These are phyloP conservation scores for Rhinocladiella similis DNA, from an alignment of 2,329 filamentous ascomycete species.

Conservation along the genomic window DNA sequence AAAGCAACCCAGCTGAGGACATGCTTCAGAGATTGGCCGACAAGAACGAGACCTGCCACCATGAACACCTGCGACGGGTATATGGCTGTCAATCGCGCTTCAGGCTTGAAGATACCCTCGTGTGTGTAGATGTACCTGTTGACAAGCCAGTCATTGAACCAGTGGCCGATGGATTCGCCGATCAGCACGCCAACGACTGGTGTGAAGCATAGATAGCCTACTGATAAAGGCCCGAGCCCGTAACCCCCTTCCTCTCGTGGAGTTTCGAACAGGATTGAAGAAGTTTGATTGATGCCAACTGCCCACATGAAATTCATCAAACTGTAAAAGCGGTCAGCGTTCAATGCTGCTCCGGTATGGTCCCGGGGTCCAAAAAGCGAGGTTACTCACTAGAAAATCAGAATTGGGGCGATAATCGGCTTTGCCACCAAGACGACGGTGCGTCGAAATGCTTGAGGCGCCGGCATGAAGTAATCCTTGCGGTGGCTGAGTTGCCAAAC, in stretches of 20 bases:
- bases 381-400: too few relatives aligned
- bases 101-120: conserved; percentile 56
- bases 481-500: conserved; percentile 25
- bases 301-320: conserved; percentile 39
- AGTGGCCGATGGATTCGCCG: conserved; percentile 56
- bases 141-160: conserved; percentile 54
- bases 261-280: conserved; percentile 51
- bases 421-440: conserved; percentile 39
- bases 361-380: too few relatives aligned
- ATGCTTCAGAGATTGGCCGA: conserved; percentile 53
- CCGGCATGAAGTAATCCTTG: conserved; percentile 32
- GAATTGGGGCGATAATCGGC: conserved; percentile 28
- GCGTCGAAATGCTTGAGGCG: too few relatives aligned
- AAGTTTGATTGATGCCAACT: conserved; percentile 56
- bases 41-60: conserved; percentile 49
- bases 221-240: conserved; percentile 48
- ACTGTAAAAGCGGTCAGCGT: too few relatives aligned
- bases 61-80: conserved; percentile 51
- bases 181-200: conserved; percentile 56
- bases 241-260: conserved; percentile 38
- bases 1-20: conserved; percentile 53
- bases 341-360: too few relatives aligned
- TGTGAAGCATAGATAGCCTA: conserved; percentile 59
- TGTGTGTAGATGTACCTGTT: conserved; percentile 46
- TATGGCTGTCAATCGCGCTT: conserved; percentile 52